Evolutionary conservation across 495 filamentous ascomycete genomes (phyloP).

Genomic region (Aspergillus diversus): DNA sequence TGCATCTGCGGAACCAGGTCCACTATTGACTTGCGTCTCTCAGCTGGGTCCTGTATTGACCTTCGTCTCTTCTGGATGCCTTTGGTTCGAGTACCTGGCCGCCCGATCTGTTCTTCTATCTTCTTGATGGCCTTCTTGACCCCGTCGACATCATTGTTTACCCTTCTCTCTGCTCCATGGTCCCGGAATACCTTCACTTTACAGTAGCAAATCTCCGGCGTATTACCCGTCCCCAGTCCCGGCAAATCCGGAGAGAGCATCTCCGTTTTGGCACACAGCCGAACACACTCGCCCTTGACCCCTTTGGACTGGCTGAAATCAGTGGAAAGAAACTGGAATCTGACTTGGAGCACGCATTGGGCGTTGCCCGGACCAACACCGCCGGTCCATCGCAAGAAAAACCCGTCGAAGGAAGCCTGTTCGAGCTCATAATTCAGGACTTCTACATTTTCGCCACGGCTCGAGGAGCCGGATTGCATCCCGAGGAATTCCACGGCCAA

Average conservation of each 20-base stretch:
- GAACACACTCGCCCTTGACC: conserved; percentile 92
- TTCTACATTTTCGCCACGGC: conserved; percentile 72
- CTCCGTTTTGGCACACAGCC: conserved; percentile 90
- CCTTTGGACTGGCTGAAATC: conserved; percentile 99
- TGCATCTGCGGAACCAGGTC: conserved; percentile 96
- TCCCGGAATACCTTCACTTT: conserved; percentile 97
- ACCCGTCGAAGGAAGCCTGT: conserved; percentile 84
- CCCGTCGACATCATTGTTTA: conserved; percentile 91
- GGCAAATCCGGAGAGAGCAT: conserved; percentile 45
- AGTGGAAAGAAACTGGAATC: conserved; percentile 97
- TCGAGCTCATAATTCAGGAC: conserved; percentile 79
- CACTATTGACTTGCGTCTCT: conserved; percentile 6
- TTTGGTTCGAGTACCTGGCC: conserved; percentile 85
- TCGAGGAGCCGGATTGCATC: conserved; percentile 27
- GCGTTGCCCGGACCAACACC: conserved; percentile 49
- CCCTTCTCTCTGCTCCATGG: conserved; percentile 92
- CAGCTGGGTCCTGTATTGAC: conserved; percentile 64
- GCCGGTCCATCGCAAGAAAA: conserved; percentile 87
- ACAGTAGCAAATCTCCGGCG: conserved; percentile 83
- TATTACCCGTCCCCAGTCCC: conserved; percentile 41
- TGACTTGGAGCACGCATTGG: conserved; percentile 82
- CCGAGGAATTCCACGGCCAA: conserved; percentile 88
- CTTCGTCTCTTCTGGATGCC: conserved; percentile 79
- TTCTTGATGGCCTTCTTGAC: conserved; percentile 95
- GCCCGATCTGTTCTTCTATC: conserved; percentile 84